A percentile compares a stretch with the other conserved stretches of the same genome.
Conservation (phyloP, 2,329 filamentous ascomycete species). For the Paradendryphiella salina region DNA sequence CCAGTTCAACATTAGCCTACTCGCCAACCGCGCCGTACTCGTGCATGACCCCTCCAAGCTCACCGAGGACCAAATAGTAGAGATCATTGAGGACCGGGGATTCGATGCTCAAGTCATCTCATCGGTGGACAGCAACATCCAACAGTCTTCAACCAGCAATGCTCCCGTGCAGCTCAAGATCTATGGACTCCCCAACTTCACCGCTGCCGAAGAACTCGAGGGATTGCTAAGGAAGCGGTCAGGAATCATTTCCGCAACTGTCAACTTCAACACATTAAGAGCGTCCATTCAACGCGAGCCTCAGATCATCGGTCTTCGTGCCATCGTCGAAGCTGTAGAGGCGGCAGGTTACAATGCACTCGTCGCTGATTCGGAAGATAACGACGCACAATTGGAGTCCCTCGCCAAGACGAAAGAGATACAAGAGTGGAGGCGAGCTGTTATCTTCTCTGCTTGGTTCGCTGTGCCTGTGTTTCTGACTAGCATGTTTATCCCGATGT, state of each 20-base stretch:
- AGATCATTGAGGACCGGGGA: constrained; percentile 85
- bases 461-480: constrained; percentile 89
- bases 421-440: constrained; percentile 84
- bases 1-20: constrained; percentile 91
- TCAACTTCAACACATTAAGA: constrained; percentile 74
- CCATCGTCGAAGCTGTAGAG: constrained; percentile 81
- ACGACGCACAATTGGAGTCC: constrained; percentile 94
- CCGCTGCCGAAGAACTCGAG: constrained; percentile 73
- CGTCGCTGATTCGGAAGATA: constrained; percentile 88
- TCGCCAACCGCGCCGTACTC: constrained; percentile 89
- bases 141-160: constrained; percentile 58
- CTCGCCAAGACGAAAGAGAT: constrained; percentile 96
- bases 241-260: constrained; percentile 73
- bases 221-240: constrained; percentile 64
- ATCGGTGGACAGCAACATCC: constrained; percentile 63
- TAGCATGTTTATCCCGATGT: constrained; percentile 94
- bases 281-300: constrained; percentile 75
- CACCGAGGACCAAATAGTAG: constrained; percentile 71
- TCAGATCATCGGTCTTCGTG: constrained; percentile 73
- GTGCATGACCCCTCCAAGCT: constrained; percentile 77
- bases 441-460: constrained; percentile 75
- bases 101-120: constrained; percentile 86
- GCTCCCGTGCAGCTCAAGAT: constrained; percentile 78
- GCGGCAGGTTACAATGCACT: constrained; percentile 84
- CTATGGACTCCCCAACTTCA: constrained; percentile 75